phyloP scores from a whole-genome alignment of 345 rosid species.

The Stellera chamaejasme region DNA sequence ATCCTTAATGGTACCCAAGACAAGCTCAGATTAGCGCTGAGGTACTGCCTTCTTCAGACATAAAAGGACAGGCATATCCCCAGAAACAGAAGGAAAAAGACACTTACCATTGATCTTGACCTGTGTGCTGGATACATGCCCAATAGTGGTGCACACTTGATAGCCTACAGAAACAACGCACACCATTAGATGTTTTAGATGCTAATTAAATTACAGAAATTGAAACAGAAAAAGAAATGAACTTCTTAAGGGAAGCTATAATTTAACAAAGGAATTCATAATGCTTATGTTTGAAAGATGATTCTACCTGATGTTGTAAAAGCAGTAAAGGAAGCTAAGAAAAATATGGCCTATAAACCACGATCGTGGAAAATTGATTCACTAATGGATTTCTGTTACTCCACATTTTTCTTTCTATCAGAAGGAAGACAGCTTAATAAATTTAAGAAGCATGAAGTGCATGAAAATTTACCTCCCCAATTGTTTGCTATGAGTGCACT shows the following conservation, averaged over 20 bases:
- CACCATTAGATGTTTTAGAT: slow-evolving; percentile 10
- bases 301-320: neutral
- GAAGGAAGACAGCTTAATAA: too few relatives aligned
- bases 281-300: neutral
- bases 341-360: too few relatives aligned
- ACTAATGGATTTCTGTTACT: too few relatives aligned
- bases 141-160: slow-evolving; percentile 70
- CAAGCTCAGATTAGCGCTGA: too few relatives aligned
- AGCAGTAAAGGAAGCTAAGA: too few relatives aligned
- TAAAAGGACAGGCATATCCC: neutral
- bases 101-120: slow-evolving; percentile 52
- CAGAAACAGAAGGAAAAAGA: slow-evolving; percentile 1
- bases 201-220: neutral
- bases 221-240: neutral
- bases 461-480: slow-evolving; percentile 43
- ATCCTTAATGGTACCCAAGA: too few relatives aligned
- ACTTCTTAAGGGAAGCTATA: neutral
- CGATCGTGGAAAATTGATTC: too few relatives aligned
- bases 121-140: slow-evolving; percentile 43
- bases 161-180: slow-evolving; percentile 51
- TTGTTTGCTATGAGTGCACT: slow-evolving; percentile 64
- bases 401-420: too few relatives aligned
- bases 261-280: slow-evolving; percentile 4
- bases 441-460: neutral
- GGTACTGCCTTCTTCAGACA: neutral